Percentiles rank a stretch among this genome's conserved stretches.
Evolutionary conservation across 768 basidiomycete genomes (phyloP).

Genomic region (Suillus hirtellus): DNA sequence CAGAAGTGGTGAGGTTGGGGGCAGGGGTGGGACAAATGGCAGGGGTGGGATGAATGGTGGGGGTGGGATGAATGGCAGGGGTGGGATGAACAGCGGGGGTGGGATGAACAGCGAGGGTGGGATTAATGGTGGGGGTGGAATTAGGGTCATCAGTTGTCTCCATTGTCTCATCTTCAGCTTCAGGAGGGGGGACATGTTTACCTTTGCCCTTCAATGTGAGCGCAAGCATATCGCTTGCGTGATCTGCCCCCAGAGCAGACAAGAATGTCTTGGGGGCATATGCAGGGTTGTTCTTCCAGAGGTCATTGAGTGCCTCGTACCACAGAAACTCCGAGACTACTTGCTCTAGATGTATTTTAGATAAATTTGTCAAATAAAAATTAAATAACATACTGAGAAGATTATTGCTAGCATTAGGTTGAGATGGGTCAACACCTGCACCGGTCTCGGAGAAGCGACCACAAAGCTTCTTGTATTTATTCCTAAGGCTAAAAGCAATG

Average conservation of each 20-base stretch:
- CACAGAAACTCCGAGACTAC: no score
- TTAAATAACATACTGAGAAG: no score
- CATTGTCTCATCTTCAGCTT: not conserved
- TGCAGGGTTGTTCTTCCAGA: no score
- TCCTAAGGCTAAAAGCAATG: not conserved
- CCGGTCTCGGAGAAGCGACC: not conserved
- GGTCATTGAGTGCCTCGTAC: no score
- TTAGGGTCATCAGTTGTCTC: no score
- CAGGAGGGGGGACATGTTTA: not conserved
- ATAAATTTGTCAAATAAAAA: no score
- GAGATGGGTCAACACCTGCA: not conserved
- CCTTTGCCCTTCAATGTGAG: not conserved
- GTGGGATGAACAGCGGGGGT: no score
- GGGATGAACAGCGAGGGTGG: no score
- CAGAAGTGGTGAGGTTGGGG: not conserved
- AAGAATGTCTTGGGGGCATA: not conserved
- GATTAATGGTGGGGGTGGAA: not conserved
- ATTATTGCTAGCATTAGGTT: no score
- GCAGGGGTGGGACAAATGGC: not conserved
- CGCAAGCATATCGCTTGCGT: not conserved
- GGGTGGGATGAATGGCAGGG: not conserved
- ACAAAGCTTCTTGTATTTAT: not conserved
- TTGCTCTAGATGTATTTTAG: no score
- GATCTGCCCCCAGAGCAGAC: not conserved
- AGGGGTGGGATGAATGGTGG: not conserved